Evolutionary conservation across 345 rosid species (phyloP), one percentile per base, ranked within the genome.

Genomic region (Salix koriyanagi): DNA sequence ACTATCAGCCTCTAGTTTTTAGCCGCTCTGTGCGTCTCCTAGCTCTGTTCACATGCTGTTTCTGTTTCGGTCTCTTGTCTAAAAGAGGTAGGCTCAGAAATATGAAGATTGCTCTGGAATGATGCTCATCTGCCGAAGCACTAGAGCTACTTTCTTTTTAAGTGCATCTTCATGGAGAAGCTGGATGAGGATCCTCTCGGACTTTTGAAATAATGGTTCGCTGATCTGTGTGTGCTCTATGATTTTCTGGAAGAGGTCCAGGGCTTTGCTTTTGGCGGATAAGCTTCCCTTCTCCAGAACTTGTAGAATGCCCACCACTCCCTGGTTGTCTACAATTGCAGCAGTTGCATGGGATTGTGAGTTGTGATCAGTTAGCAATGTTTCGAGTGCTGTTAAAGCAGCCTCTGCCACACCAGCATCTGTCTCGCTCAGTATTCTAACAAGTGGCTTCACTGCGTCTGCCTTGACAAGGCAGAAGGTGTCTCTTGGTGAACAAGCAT

Each of bases 81-180:
- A 13, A 13, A 44, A 44, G 50, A 13, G 5, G 50, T 0, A 44
- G 1, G 13, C 3, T 88, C 81, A 88, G 81, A 88, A 86, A 73
- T 85, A 88, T n/a, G 89, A 88, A 18, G 91, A 88, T 72, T 88
- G 91, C 16, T 86, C 84, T 4, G 89, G 91, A 54, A 88, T 75
- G 76, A 83, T 15, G 6, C 76, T 56, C 89, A 88, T 86, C 72
- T 85, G 86, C 73, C 68, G 67, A 70, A 86, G 89, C 75, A 85
- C 87, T 46, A 83, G 69, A 39, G 88, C 91, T 39, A 79, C 87
- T 74, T 83, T 83, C 80, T 86, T 88, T 79, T 52, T 84, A 14
- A 84, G 83, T 54, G 67, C 65, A 42, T 83, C 86, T 37, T 86
- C 83, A 2, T 80, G 78, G 44, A 88, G 87, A 78, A 84, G 83